Base-by-base conservation (phyloP, 208 protist genomes). In the Wallacemonas sp. region DNA sequence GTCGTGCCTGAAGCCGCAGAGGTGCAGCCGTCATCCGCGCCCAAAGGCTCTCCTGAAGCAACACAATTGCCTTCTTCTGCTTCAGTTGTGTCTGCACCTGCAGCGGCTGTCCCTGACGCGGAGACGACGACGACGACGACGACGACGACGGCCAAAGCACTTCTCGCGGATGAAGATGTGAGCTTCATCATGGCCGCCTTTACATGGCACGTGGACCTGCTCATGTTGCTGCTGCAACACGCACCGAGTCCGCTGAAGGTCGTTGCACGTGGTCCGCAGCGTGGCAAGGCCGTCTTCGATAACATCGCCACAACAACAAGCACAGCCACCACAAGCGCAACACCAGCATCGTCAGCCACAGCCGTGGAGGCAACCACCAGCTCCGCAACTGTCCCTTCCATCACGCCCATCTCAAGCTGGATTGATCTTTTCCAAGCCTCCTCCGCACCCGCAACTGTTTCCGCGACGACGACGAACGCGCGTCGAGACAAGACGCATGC, bases 171-270 rank as follows among this genome's bases (percentile, higher is more conserved):
- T 6, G 80, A 82, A 0, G 80, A 86, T 33, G 21, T 81, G 2
- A 39, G 47, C 17, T 89, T 89, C 70, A 47, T 92, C 19, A 86
- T 92, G 30, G 71, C 82, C 21, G 46, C 80, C 2, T 73, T 92
- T 31, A 83, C 86, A 42, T 89, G 82, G 82, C 82, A 89, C 51
- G 76, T 84, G 14, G 82, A 89, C 27, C 63, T 92, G 8, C 63
- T 90, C 9, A 70, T 73, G 17, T 31, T 92, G 12, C 64, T 92
- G n/a, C 68, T 92, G 0, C 31, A 66, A 1, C 73, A 78, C 47
- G 86, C 82, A 15, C 68, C 70, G 38, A 85, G 79, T 38, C 80
- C 82, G 0, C 58, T 86, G 28, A 41, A 67, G 2, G 54, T 79
- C 17, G 54, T 58, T 1, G 12, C 28, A 33, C 28, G 30, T 12